These are phyloP conservation scores for Trichoderma brevicompactum DNA, from an alignment of 2,329 filamentous ascomycete genomes.

Conservation along the genomic window DNA sequence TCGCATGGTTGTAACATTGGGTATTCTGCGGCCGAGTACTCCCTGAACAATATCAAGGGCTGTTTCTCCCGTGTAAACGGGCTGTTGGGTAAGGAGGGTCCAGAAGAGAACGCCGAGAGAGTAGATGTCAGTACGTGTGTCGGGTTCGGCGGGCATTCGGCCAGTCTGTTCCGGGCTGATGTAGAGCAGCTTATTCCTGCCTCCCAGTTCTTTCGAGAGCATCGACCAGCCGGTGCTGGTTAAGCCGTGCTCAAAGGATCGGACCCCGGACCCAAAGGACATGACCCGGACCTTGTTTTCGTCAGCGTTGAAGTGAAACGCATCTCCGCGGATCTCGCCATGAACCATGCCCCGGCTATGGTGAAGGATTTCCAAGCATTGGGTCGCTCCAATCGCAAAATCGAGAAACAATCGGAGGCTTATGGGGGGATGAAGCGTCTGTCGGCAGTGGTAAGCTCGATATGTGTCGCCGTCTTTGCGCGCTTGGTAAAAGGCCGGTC, in stretches of 20 bases:
- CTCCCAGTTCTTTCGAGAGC: constrained; percentile 80
- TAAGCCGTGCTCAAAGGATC: constrained; percentile 89
- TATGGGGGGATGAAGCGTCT: constrained; percentile 61
- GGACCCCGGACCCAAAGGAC: constrained; percentile 83
- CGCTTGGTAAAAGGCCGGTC: constrained; percentile 71
- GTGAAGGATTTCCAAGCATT: constrained; percentile 89
- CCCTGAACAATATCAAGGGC: constrained; percentile 91
- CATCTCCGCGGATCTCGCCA: constrained; percentile 87
- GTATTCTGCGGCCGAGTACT: constrained; percentile 78
- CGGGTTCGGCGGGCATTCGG: constrained; percentile 87
- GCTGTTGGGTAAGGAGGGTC: constrained; percentile 77
- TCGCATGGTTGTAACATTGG: constrained; percentile 74
- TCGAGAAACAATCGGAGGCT: constrained; percentile 79
- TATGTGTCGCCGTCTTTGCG: constrained; percentile 57
- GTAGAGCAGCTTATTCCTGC: constrained; percentile 86
- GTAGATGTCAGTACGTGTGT: constrained; percentile 91
- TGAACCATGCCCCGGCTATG: constrained; percentile 86
- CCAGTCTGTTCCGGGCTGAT: constrained; percentile 96
- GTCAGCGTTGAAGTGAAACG: constrained; percentile 82
- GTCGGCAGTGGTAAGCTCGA: constrained; percentile 51
- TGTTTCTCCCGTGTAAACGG: constrained; percentile 77
- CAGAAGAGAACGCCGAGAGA: constrained; percentile 88
- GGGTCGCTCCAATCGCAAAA: constrained; percentile 85
- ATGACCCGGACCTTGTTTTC: constrained; percentile 75
- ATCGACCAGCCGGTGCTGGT: constrained; percentile 84